Evolutionary conservation across 192 early-diverging fungal species (phyloP), one percentile per base, ranked within the genome.

Genomic region (Entomortierella chlamydospora): DNA sequence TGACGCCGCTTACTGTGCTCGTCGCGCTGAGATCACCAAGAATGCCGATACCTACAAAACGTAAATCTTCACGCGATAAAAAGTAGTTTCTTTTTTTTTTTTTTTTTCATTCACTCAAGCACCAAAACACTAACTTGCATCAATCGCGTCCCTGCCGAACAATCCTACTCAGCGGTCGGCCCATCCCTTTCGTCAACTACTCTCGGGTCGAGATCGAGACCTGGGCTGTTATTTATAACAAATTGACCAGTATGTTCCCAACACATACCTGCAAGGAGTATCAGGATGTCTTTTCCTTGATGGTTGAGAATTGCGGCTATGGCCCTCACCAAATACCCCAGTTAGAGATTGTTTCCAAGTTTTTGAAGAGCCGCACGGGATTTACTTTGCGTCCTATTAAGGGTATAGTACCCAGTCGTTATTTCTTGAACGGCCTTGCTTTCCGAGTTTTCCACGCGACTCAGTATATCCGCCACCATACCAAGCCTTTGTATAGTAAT

Each of bases 391-490:
- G 97, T 26, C 97, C 97, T 4, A 95, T 97, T 18, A 96, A 94
- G 92, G 97, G 96, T 8, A 84, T 99, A 12, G 86, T 99, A 52
- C 93, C 94, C 47, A 91, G 93, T 29, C 86, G 97, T 31, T 96
- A 99, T 81, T 99, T 99, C 73, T 83, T 99, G 70, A 99, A 99
- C 77, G 93, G 92, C 31, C 89, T 99, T 80, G 97, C 96, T 4
- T 99, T 99, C 87, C 91, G 97, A 51, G 96, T 99, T 8, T 99
- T 99, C 87, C 94, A 97, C 83, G 93, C 91, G 47, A 99, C 97
- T 11, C 97, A 99, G 85, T 99, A 99, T 82, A 96, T 99, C 81
- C 94, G 97, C 29, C 97, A 99, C 77, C 90, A 93, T 78, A 95
- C 94, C 5, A 86, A 87, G 49, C 97, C 97, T 22, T 84, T 95